These are phyloP conservation scores for Botrytis cinerea DNA, from an alignment of 2,329 filamentous ascomycete species.

Conservation along the genomic window DNA sequence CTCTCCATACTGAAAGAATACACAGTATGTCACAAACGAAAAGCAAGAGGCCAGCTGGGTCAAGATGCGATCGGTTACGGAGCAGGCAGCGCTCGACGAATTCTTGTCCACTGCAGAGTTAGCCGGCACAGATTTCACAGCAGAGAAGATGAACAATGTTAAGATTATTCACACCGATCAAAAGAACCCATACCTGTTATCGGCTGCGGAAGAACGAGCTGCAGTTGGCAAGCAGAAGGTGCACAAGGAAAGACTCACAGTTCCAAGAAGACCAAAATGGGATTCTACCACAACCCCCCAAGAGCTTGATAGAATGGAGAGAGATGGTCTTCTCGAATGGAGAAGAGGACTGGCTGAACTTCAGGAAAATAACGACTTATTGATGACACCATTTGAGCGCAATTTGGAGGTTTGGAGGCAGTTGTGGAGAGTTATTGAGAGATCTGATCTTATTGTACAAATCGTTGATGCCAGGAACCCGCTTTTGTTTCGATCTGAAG, in stretches of 20 bases:
- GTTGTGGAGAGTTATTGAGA: slow-evolving; percentile 95
- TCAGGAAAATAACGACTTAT: slow-evolving; percentile 88
- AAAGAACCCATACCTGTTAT: slow-evolving; percentile 91
- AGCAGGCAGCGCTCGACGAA: slow-evolving; percentile 94
- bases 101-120: slow-evolving; percentile 94
- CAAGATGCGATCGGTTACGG: slow-evolving; percentile 98
- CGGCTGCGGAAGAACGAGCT: slow-evolving; percentile 77
- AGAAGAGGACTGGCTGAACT: slow-evolving; percentile 86
- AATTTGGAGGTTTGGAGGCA: slow-evolving; percentile 98
- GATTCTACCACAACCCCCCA: slow-evolving; percentile 79
- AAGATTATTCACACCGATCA: slow-evolving; percentile 98
- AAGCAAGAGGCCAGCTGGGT: slow-evolving; percentile 93
- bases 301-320: slow-evolving; percentile 77
- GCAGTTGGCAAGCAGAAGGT: slow-evolving; percentile 79
- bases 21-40: slow-evolving; percentile 83
- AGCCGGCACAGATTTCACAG: slow-evolving; percentile 97
- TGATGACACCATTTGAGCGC: slow-evolving; percentile 97
- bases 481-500: slow-evolving; percentile 88
- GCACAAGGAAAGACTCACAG: slow-evolving; percentile 78
- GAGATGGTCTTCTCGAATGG: slow-evolving; percentile 83
- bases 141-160: slow-evolving; percentile 98
- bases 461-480: slow-evolving; percentile 98
- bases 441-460: slow-evolving; percentile 93
- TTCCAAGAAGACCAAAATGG: slow-evolving; percentile 89
- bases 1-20: slow-evolving; percentile 33